Conservation (phyloP, 2,329 filamentous ascomycete genomes). For the Pseudocercospora fijiensis region DNA sequence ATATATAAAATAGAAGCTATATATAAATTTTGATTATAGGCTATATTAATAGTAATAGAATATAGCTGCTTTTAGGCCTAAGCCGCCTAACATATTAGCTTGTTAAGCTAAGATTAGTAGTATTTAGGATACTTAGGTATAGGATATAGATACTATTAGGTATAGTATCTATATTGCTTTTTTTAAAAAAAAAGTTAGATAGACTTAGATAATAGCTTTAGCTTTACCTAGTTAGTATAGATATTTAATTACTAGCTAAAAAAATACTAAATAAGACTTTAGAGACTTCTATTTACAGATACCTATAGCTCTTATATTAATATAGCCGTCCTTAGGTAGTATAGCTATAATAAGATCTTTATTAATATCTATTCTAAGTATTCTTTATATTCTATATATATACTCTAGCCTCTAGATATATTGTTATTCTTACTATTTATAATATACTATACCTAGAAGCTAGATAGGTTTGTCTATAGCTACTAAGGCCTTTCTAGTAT, state of each 20-base stretch:
- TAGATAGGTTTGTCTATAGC: background rate
- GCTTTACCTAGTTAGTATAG: background rate
- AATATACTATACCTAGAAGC: slow-evolving; percentile 2
- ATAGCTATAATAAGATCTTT: background rate
- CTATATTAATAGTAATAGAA: background rate
- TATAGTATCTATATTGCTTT: background rate
- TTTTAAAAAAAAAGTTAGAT: slow-evolving; percentile 1
- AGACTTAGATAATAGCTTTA: slow-evolving; percentile 9
- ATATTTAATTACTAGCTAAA: slow-evolving; percentile 7
- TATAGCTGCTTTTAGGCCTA: background rate
- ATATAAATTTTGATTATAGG: background rate
- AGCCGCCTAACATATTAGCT: too few species aligned
- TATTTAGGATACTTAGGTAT: slow-evolving; percentile 4
- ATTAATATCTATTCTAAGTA: background rate
- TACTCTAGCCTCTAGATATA: slow-evolving; percentile 8
- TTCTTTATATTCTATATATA: background rate
- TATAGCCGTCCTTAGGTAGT: slow-evolving; percentile 4
- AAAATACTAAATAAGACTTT: background rate
- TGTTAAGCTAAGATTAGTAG: slow-evolving; percentile 1
- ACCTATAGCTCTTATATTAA: slow-evolving; percentile 13
- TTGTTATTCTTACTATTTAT: background rate
- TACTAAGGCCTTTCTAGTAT: background rate
- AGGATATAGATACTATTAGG: background rate
- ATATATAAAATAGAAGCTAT: background rate
- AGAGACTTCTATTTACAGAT: slow-evolving; percentile 11